Percentiles rank a stretch among this genome's conserved stretches.
These are phyloP conservation scores for Boletellus ananiceps DNA, from an alignment of 768 basidiomycete genomes.

Conservation along the genomic window DNA sequence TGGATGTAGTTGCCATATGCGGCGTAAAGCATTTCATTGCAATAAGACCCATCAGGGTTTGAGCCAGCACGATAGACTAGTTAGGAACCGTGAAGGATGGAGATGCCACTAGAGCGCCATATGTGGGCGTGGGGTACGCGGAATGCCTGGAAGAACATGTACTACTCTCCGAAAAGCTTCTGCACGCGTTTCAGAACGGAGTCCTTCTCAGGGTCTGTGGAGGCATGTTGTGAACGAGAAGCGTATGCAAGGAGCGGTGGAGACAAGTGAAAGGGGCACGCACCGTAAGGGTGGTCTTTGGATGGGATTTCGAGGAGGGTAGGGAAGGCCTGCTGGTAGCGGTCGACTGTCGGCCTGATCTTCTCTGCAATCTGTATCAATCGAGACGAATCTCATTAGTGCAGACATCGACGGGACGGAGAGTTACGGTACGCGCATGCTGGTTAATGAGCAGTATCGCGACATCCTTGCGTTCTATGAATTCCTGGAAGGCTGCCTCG, in stretches of 20 bases:
- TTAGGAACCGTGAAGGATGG: conserved; percentile 7
- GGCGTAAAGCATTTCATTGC: conserved; percentile 23
- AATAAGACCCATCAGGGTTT: conserved; percentile 23
- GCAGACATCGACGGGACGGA: not conserved
- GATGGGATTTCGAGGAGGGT: conserved; percentile 96
- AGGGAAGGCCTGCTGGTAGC: conserved; percentile 94
- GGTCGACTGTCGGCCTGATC: conserved; percentile 92
- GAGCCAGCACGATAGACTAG: conserved; percentile 4
- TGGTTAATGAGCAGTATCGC: conserved; percentile 98
- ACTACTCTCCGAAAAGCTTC: conserved; percentile 90
- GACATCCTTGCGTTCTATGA: conserved; percentile 90
- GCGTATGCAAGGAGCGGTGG: conserved; percentile 2
- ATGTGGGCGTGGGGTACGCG: conserved; percentile 8
- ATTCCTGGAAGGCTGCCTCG: conserved; percentile 90
- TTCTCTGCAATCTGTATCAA: conserved; percentile 84
- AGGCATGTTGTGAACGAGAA: conserved; percentile 18
- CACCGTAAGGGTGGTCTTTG: conserved; percentile 97
- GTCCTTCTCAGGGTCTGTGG: conserved; percentile 88
- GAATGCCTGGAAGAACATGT: conserved; percentile 11
- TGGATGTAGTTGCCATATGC: conserved; percentile 15
- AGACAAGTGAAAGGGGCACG: conserved; percentile 18
- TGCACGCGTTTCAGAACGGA: conserved; percentile 94
- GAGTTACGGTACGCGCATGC: conserved; percentile 57
- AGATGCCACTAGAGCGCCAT: conserved; percentile 6
- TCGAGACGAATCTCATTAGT: conserved; percentile 8